Percentiles rank a stretch among this genome's conserved stretches.
Evolutionary conservation across 129 eudicot genomes (phyloP).

Genomic region (Ambrosia artemisiifolia): DNA sequence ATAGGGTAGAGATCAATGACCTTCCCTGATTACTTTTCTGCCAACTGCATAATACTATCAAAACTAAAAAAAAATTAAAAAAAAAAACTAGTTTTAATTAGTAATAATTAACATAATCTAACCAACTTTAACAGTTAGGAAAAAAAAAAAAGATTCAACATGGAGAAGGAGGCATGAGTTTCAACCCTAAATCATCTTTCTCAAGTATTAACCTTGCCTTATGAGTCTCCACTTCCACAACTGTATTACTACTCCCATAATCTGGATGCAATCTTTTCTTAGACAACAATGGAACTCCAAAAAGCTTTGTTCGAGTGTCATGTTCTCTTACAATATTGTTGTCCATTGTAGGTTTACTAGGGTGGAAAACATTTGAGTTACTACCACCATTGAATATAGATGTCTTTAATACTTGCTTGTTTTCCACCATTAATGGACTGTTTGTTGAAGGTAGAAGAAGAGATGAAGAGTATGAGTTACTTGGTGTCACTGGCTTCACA

Average conservation of each 20-base stretch:
- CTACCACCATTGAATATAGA: constrained; percentile 5
- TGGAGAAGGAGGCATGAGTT: constrained; percentile 91
- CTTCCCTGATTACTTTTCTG: constrained; percentile 26
- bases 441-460: constrained; percentile 27
- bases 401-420: neutral
- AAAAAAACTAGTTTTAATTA: neutral
- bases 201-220: constrained; percentile 71
- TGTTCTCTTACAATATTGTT: constrained; percentile 26
- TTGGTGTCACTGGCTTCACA: constrained; percentile 75
- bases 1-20: constrained; percentile 12
- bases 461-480: constrained; percentile 48
- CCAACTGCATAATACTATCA: neutral
- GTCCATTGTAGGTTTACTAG: constrained; percentile 13
- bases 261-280: constrained; percentile 80
- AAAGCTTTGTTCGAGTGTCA: constrained; percentile 50
- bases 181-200: constrained; percentile 80
- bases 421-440: constrained; percentile 4
- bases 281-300: constrained; percentile 73
- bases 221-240: constrained; percentile 46
- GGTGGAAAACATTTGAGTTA: constrained; percentile 22
- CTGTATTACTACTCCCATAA: constrained; percentile 15
- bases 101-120: constrained; percentile 19
- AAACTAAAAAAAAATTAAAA: neutral
- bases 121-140: constrained; percentile 11
- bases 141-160: constrained; percentile 23